A percentile compares a stretch with the other conserved stretches of the same genome.
phyloP scores from a whole-genome alignment of 192 early-diverging fungal genomes.

The Pilaira anomala region DNA sequence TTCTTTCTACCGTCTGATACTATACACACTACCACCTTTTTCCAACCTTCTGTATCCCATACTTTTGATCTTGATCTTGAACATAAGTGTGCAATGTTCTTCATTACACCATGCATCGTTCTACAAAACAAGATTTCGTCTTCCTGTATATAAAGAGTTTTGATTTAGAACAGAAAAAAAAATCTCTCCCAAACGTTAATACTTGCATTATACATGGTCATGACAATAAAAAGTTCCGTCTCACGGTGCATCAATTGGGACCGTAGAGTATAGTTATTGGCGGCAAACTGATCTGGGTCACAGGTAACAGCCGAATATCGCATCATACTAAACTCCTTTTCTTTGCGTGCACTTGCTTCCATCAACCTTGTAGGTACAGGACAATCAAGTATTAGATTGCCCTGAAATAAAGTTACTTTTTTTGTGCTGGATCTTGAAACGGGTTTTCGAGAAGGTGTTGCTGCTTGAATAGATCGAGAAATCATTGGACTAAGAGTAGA shows the following conservation, averaged over 20 bases:
- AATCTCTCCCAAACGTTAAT: background rate
- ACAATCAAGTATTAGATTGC: slow-evolving; percentile 73
- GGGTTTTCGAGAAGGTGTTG: slow-evolving; percentile 4
- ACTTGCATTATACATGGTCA: slow-evolving; percentile 79
- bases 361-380: slow-evolving; percentile 66
- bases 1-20: slow-evolving; percentile 88
- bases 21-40: slow-evolving; percentile 88
- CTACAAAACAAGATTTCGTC: slow-evolving; percentile 88
- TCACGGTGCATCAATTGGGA: slow-evolving; percentile 49
- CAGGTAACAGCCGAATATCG: slow-evolving; percentile 92
- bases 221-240: slow-evolving; percentile 79
- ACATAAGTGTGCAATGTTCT: slow-evolving; percentile 92
- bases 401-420: slow-evolving; percentile 62
- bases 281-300: slow-evolving; percentile 81
- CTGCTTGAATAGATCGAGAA: background rate
- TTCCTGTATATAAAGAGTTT: slow-evolving; percentile 59
- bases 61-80: slow-evolving; percentile 62
- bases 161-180: background rate
- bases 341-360: slow-evolving; percentile 46
- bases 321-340: slow-evolving; percentile 87
- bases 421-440: slow-evolving; percentile 26
- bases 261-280: slow-evolving; percentile 76
- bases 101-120: slow-evolving; percentile 85
- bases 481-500: background rate
- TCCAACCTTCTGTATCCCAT: slow-evolving; percentile 86